A percentile compares a stretch with the other conserved stretches of the same genome.
Conservation (phyloP, 2,329 filamentous ascomycete species). For the Cordyceps militaris region DNA sequence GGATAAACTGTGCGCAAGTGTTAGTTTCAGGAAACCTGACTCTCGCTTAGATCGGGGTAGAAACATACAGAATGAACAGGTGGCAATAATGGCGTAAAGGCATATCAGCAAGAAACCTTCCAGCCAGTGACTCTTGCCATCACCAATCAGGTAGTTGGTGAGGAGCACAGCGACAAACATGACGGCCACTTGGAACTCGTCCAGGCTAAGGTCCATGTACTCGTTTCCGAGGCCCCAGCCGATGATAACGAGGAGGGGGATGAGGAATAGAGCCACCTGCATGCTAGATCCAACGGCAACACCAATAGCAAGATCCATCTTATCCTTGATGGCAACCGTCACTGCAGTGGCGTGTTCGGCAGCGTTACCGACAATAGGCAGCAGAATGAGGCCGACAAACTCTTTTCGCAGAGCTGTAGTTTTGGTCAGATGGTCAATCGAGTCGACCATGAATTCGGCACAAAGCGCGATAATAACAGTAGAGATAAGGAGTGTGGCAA, state of each 20-base stretch:
- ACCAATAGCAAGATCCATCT: conserved; percentile 77
- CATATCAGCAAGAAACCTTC: conserved; percentile 72
- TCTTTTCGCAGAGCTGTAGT: conserved; percentile 57
- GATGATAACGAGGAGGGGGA: conserved; percentile 67
- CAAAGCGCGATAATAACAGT: conserved; percentile 77
- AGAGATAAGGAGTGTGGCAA: conserved; percentile 62
- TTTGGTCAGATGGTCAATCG: conserved; percentile 61
- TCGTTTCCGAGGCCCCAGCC: conserved; percentile 68
- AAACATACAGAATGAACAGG: conserved; percentile 55
- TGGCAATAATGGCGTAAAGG: conserved; percentile 72
- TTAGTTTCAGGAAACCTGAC: background rate
- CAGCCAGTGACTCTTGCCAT: conserved; percentile 77
- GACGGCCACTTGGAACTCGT: conserved; percentile 81
- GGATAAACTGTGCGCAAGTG: conserved; percentile 2
- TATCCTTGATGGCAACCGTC: conserved; percentile 73
- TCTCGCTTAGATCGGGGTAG: background rate
- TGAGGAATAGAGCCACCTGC: conserved; percentile 73
- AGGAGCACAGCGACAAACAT: conserved; percentile 78
- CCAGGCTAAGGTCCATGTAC: conserved; percentile 76
- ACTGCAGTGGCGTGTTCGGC: conserved; percentile 78
- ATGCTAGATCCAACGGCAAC: conserved; percentile 75
- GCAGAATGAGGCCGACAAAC: conserved; percentile 72
- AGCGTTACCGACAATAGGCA: conserved; percentile 78
- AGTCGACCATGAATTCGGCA: conserved; percentile 70
- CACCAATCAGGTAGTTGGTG: conserved; percentile 74